A percentile compares a stretch with the other conserved stretches of the same genome.
These are phyloP conservation scores for Metschnikowia lochheadii DNA, from an alignment of 805 yeast species.

Conservation along the genomic window DNA sequence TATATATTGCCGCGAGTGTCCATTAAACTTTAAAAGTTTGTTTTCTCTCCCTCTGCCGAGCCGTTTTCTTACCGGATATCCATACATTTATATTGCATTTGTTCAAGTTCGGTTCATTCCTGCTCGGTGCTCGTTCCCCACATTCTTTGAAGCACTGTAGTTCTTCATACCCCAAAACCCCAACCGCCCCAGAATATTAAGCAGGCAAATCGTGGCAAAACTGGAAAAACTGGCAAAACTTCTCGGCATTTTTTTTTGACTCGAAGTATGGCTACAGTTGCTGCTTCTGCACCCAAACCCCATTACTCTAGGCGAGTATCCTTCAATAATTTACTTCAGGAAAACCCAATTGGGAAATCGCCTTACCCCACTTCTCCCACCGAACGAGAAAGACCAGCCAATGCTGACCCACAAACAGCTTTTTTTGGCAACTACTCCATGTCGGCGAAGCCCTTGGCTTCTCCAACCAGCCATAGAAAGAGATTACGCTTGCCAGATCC, in stretches of 20 bases:
- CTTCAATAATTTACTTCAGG: conserved; percentile 39
- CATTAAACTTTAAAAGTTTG: not conserved
- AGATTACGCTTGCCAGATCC: conserved; percentile 25
- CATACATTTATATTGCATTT: not conserved
- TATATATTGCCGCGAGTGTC: not conserved
- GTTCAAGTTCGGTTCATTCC: too few species aligned
- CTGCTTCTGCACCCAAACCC: conserved; percentile 2
- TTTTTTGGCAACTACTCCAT: conserved; percentile 17
- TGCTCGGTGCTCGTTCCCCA: conserved; percentile 1
- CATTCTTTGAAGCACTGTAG: not conserved
- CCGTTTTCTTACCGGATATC: not conserved
- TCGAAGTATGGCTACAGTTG: conserved; percentile 6
- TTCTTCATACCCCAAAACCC: not conserved
- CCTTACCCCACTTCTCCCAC: conserved; percentile 15
- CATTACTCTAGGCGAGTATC: conserved; percentile 37
- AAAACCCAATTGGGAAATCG: conserved; percentile 3
- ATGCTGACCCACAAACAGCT: conserved; percentile 17
- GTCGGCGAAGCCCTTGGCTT: conserved; percentile 5
- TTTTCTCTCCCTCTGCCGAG: not conserved
- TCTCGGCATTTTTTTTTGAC: not conserved
- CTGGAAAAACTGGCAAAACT: too few species aligned
- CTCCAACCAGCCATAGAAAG: conserved; percentile 12
- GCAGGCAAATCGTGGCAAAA: not conserved
- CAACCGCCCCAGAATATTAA: not conserved
- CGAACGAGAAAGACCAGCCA: conserved; percentile 20